These are phyloP conservation scores for Monascus ruber DNA, from an alignment of 2,329 filamentous ascomycete species.

Conservation along the genomic window DNA sequence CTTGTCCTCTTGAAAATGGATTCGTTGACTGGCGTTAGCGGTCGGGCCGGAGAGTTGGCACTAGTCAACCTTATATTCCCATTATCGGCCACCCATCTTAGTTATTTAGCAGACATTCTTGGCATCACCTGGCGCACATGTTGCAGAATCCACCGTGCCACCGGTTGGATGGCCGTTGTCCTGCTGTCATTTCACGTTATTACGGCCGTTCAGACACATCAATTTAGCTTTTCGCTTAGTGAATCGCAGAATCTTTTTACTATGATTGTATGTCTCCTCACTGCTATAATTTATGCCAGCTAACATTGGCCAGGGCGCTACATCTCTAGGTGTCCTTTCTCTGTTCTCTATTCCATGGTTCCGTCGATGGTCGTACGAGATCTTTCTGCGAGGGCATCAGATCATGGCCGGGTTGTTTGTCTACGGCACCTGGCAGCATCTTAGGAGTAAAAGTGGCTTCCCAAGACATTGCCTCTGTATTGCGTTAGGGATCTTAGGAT, in stretches of 20 bases:
- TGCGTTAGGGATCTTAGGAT: slow-evolving; percentile 7
- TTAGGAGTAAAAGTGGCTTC: slow-evolving; percentile 4
- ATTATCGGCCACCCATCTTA: slow-evolving; percentile 3
- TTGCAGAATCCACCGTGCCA: slow-evolving; percentile 3
- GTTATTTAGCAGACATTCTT: slow-evolving; percentile 4
- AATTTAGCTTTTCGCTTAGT: slow-evolving; percentile 3
- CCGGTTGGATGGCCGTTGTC: slow-evolving; percentile 3
- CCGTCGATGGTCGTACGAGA: slow-evolving; percentile 12
- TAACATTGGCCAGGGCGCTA: slow-evolving; percentile 4
- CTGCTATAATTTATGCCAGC: background rate
- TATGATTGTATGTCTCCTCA: slow-evolving; percentile 2
- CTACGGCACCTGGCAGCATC: slow-evolving; percentile 13
- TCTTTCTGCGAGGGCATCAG: slow-evolving; percentile 15
- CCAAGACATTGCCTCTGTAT: slow-evolving; percentile 10
- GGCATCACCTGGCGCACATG: slow-evolving; percentile 3
- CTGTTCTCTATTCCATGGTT: slow-evolving; percentile 11
- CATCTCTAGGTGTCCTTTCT: slow-evolving; percentile 7
- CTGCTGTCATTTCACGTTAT: slow-evolving; percentile 3
- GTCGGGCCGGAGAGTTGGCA: slow-evolving; percentile 3
- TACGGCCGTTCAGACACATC: background rate
- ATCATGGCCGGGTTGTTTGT: slow-evolving; percentile 8
- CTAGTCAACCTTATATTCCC: slow-evolving; percentile 4
- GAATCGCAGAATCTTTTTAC: slow-evolving; percentile 1
- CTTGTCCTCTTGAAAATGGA: slow-evolving; percentile 1
- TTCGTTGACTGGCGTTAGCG: slow-evolving; percentile 1